These are phyloP conservation scores for Bipolaris victoriae DNA, from an alignment of 2,329 filamentous ascomycete species.

Conservation along the genomic window DNA sequence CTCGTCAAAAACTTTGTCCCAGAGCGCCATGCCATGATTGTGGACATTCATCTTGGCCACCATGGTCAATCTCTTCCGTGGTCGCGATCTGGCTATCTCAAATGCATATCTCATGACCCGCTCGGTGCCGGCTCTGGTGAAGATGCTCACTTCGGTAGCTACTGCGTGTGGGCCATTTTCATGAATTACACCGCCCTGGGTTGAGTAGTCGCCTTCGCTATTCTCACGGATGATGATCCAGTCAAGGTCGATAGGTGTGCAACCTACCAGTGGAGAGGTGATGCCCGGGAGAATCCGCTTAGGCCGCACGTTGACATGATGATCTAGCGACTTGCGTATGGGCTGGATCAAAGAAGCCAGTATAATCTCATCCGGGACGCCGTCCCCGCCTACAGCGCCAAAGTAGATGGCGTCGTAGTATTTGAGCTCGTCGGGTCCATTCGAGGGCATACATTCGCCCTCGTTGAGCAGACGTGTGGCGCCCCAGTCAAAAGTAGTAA, in stretches of 20 bases:
- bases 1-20: constrained; percentile 56
- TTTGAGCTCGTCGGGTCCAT: neutral
- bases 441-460: neutral
- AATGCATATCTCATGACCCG: too few species aligned
- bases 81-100: too few species aligned
- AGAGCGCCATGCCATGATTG: constrained; percentile 51
- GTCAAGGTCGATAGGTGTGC: neutral
- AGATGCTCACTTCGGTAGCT: too few species aligned
- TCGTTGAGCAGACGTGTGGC: neutral
- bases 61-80: too few species aligned
- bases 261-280: neutral
- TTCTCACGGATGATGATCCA: neutral
- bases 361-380: neutral
- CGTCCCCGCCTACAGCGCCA: neutral
- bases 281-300: neutral
- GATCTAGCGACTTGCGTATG: neutral
- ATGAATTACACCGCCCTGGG: too few species aligned
- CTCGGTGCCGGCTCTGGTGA: too few species aligned
- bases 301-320: neutral
- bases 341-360: neutral
- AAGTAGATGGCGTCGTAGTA: neutral
- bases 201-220: neutral
- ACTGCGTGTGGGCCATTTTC: too few species aligned
- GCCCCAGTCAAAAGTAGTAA: neutral
- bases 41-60: too few species aligned